A percentile compares a stretch with the other conserved stretches of the same genome.
phyloP scores from a whole-genome alignment of 2,329 filamentous ascomycete genomes.

The Penicillium crustosum region DNA sequence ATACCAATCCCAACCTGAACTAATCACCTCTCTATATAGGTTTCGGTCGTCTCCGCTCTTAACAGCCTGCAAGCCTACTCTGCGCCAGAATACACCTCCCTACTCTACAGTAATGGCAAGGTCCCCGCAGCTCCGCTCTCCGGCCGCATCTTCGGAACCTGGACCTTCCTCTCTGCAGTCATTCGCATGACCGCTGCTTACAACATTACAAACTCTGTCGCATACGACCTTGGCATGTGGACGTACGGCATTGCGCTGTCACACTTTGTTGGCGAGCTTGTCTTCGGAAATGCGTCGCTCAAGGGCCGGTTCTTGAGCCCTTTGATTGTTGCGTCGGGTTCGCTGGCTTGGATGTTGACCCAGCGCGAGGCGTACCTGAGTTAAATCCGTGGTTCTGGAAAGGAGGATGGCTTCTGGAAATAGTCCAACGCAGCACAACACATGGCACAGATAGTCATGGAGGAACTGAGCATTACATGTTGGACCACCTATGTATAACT shows the following conservation, averaged over 20 bases:
- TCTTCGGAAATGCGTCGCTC: constrained; percentile 73
- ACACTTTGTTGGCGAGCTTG: constrained; percentile 77
- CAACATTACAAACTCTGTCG: constrained; percentile 67
- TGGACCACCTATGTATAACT: background rate
- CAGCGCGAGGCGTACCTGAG: constrained; percentile 51
- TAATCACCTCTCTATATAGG: constrained; percentile 40
- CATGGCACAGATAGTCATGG: background rate
- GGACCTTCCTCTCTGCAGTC: constrained; percentile 76
- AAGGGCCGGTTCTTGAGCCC: constrained; percentile 60
- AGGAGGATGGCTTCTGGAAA: background rate
- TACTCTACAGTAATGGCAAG: constrained; percentile 67
- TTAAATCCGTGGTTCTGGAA: constrained; percentile 6
- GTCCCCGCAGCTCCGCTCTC: constrained; percentile 69
- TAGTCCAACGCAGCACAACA: background rate
- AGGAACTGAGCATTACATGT: background rate
- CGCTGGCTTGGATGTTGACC: constrained; percentile 60
- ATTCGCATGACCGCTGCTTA: constrained; percentile 83
- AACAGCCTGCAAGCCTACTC: constrained; percentile 84
- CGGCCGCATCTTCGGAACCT: constrained; percentile 80
- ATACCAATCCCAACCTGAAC: constrained; percentile 5
- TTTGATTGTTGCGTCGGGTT: constrained; percentile 56
- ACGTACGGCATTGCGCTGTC: constrained; percentile 75
- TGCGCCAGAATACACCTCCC: constrained; percentile 78
- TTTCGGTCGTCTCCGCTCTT: constrained; percentile 76
- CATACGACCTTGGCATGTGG: constrained; percentile 79